Base-by-base conservation (phyloP, 306 rosid genomes). In the Prunus fruticosa region DNA sequence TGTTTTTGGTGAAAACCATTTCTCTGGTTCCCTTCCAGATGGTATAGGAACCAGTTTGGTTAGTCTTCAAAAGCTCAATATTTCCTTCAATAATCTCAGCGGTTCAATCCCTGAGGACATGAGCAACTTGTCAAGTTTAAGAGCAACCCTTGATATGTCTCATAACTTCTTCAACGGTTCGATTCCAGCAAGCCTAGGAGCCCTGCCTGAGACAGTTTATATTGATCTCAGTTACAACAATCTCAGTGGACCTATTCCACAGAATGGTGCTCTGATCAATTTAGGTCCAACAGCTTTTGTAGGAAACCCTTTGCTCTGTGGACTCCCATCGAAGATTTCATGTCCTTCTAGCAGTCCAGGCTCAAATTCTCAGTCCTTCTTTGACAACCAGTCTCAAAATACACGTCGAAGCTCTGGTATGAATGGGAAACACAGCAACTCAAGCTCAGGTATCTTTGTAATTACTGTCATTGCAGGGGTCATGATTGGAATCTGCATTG, bases 251-350 rank as follows among this genome's bases (percentile, higher is more conserved):
- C 86, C 96, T 8, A 89, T 94, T 71, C 98, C 98, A 1, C 98
- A 87, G 80, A 89, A 72, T 75, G 96, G 97, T 75, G 94, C 97
- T 85, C 88, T 94, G 38, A 84, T 91, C 83, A 94, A 89, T 63
- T 82, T 93, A 94, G 98, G 98, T 54, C 98, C 98, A 45, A 94
- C 98, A 27, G 98, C 97, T 75, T 94, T 94, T 77, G 83, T 91
- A 81, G 97, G 97, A 15, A 94, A 94, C 67, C 91, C 88, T 78
- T 88, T 89, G 46, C 88, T 91, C 4, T 94, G 98, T 75, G 98
- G 96, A 38, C 91, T 91, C 16, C 98, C 97, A 5, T 81, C 90
- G 93, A 91, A 90, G 88, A 85, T 81, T 64, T 84, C 90, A 13
- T 94, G 98, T 79, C 82, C 91, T 54, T 79, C 87, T 60, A 87